Evolutionary conservation across 495 filamentous ascomycete species (phyloP).

Genomic region (Chaetomium cochliodes): DNA sequence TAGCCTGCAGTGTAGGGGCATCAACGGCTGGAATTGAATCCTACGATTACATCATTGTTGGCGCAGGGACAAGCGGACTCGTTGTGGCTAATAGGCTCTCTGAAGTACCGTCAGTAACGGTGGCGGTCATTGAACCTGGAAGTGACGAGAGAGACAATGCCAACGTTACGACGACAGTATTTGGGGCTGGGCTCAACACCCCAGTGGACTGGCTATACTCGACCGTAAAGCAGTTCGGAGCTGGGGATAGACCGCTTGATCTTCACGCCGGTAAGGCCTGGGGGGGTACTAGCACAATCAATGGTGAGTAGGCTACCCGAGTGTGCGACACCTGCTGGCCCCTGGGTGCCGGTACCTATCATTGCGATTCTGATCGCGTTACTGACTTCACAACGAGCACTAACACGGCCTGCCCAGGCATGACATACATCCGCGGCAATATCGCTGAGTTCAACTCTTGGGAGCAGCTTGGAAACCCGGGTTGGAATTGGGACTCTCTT

Average conservation of each 20-base stretch:
- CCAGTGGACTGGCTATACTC: conserved; percentile 10
- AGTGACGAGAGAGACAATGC: conserved; percentile 7
- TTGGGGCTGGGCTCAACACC: neutral
- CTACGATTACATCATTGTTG: conserved; percentile 10
- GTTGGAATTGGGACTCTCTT: conserved; percentile 15
- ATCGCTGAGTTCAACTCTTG: conserved; percentile 13
- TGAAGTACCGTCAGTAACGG: neutral
- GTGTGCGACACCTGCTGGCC: too few relatives aligned
- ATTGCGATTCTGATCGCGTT: too few relatives aligned
- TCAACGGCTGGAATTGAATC: neutral
- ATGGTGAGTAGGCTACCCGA: neutral
- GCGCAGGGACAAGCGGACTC: conserved; percentile 8
- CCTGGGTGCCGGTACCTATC: too few relatives aligned
- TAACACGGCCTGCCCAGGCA: neutral
- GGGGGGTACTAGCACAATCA: conserved; percentile 14
- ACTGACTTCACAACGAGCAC: too few relatives aligned
- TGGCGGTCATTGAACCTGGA: conserved; percentile 9
- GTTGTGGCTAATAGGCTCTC: conserved; percentile 8
- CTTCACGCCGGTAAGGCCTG: conserved; percentile 10
- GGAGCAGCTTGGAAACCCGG: conserved; percentile 16
- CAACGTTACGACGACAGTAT: neutral
- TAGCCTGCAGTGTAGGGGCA: too few relatives aligned
- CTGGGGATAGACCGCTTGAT: neutral
- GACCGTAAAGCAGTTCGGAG: neutral
- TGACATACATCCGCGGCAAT: conserved; percentile 15